Evolutionary conservation across 2,329 filamentous ascomycete genomes (phyloP).

Genomic region (Verticillium alfalfae): DNA sequence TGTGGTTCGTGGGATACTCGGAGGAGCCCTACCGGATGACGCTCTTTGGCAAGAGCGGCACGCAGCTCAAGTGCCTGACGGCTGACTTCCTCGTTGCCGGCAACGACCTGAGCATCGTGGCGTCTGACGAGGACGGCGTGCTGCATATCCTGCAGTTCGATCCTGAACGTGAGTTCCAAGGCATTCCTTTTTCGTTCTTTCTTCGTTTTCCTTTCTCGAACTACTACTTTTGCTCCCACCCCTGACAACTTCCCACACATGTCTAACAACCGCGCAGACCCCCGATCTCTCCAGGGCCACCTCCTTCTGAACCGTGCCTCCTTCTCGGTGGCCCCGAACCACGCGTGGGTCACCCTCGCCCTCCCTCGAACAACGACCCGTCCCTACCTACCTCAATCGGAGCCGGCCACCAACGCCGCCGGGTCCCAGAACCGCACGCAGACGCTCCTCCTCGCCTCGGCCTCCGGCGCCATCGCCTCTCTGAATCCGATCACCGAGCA

Average conservation of each 20-base stretch:
- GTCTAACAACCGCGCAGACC: conserved; percentile 50
- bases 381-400: conserved; percentile 37
- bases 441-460: conserved; percentile 63
- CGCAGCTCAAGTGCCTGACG: conserved; percentile 69
- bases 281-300: conserved; percentile 85
- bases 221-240: too few relatives aligned
- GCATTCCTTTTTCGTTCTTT: conserved; percentile 1
- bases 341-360: conserved; percentile 68
- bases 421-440: conserved; percentile 30
- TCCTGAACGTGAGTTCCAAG: conserved; percentile 68
- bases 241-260: neutral
- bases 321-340: conserved; percentile 78
- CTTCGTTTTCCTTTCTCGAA: neutral
- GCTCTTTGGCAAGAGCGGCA: conserved; percentile 81
- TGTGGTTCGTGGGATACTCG: conserved; percentile 95
- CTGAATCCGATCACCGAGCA: conserved; percentile 74
- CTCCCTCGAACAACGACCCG: conserved; percentile 52
- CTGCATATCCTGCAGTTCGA: conserved; percentile 90
- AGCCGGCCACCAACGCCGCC: conserved; percentile 15
- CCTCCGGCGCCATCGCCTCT: conserved; percentile 70
- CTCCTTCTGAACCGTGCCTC: conserved; percentile 81
- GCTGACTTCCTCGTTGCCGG: conserved; percentile 88
- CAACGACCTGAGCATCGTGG: conserved; percentile 74
- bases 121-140: conserved; percentile 78
- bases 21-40: conserved; percentile 97